phyloP scores from a whole-genome alignment of 306 rosid genomes.

The Vicia villosa region DNA sequence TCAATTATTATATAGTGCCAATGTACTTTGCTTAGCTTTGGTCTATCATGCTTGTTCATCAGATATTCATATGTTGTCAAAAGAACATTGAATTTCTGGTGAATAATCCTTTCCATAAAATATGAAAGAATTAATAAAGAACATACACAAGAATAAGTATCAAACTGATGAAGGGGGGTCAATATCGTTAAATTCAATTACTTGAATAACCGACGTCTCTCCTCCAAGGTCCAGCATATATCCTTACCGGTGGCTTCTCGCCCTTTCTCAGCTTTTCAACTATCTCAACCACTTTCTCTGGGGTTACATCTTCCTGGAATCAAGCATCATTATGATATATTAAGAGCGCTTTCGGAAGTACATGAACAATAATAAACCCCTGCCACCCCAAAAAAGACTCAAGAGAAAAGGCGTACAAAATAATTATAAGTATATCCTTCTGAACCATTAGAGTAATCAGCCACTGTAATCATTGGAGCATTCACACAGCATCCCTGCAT shows the following conservation, averaged over 20 bases:
- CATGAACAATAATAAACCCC: background rate
- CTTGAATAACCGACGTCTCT: constrained; percentile 93
- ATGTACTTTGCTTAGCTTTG: constrained; percentile 88
- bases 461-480: constrained; percentile 99
- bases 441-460: constrained; percentile 94
- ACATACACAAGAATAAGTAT: constrained; percentile 30
- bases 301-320: constrained; percentile 96
- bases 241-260: constrained; percentile 86
- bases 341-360: constrained; percentile 15
- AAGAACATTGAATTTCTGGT: constrained; percentile 92
- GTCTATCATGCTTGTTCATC: constrained; percentile 99
- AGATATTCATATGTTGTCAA: constrained; percentile 96
- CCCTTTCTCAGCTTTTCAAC: constrained; percentile 85
- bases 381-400: background rate
- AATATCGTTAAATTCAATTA: constrained; percentile 45
- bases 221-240: constrained; percentile 92
- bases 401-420: constrained; percentile 56
- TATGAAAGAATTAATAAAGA: constrained; percentile 40
- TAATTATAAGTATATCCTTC: constrained; percentile 92
- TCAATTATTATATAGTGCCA: constrained; percentile 99
- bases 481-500: constrained; percentile 96
- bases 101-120: constrained; percentile 92
- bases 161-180: constrained; percentile 6
- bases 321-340: constrained; percentile 17
- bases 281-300: constrained; percentile 75